Base-by-base conservation (phyloP, 2,329 filamentous ascomycete genomes). In the Sphaerostilbella broomeana region DNA sequence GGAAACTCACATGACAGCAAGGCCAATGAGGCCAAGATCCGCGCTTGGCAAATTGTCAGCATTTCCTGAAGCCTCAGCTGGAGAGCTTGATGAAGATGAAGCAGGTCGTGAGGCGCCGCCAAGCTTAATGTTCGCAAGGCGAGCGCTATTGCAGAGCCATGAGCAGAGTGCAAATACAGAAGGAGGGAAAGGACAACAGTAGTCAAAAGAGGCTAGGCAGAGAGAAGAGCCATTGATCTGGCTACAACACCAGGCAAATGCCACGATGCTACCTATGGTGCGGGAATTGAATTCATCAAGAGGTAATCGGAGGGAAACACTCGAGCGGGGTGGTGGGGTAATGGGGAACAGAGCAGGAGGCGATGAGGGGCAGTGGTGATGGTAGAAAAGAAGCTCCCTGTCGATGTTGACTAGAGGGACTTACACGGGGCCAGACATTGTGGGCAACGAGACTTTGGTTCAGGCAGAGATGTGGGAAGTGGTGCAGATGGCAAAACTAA, bases 1-100 rank as follows among this genome's bases (percentile, higher is more conserved):
- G 27, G 34, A 35, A 38, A 75, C 73, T 68, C 71, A 77, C 84
- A 92, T 92, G 69, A 92, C 86, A 72, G 86, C 86, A 73, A 92
- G 77, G 78, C 86, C 86, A 65, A 92, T 90, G 62, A 92, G 84
- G 75, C 86, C 86, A 69, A 92, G 81, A 80, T 92, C 85, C 79
- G 80, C 81, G 71, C 82, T 86, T 71, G 63, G 58, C 47, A 58
- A 61, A 69, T 58, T 54, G 71, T 80, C 68, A 79, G 76, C 69
- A 77, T 70, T 60, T 51, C 55, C 61, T 52, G 60, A 48, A 58
- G 56, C 48, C 47, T 50, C 51, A 48, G 40, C 43, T 38, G 52
- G 39, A 31, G 47, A 47, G 39, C 49, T 54, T 35, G 44, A 37
- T 45, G 54, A 38, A 47, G 48, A 58, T 49, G 55, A 53, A 58